Evolutionary conservation across 345 rosid genomes (phyloP).

Genomic region (Arabidopsis suecica): DNA sequence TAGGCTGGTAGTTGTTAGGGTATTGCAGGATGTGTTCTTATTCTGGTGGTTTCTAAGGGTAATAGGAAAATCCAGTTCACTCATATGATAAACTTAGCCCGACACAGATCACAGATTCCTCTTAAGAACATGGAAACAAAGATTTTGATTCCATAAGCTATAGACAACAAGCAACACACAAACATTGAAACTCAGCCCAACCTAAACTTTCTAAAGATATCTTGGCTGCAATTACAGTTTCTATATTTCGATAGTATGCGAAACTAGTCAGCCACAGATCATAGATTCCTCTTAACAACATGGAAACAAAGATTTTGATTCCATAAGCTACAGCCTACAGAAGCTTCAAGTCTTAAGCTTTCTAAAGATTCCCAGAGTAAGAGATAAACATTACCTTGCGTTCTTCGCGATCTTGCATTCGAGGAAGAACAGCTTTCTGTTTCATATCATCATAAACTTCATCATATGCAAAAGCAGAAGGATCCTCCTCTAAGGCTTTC

Average conservation of each 20-base stretch:
- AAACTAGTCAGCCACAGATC: too few relatives aligned
- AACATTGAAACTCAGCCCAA: too few relatives aligned
- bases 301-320: too few relatives aligned
- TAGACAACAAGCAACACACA: too few relatives aligned
- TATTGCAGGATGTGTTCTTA: not conserved
- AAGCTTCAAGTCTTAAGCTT: constrained; percentile 5
- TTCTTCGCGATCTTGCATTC: constrained; percentile 62
- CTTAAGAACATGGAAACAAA: too few relatives aligned
- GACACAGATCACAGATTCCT: too few relatives aligned
- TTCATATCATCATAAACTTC: constrained; percentile 88
- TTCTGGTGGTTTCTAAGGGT: not conserved
- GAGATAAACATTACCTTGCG: constrained; percentile 58
- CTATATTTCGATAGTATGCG: too few relatives aligned
- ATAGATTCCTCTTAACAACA: too few relatives aligned
- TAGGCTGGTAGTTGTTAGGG: not conserved
- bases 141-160: too few relatives aligned
- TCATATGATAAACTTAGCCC: not conserved
- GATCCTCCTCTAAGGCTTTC: constrained; percentile 87
- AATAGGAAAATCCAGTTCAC: not conserved
- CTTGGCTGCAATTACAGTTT: too few relatives aligned
- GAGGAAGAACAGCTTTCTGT: constrained; percentile 58
- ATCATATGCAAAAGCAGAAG: constrained; percentile 78
- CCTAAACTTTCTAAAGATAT: too few relatives aligned
- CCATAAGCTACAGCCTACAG: too few relatives aligned
- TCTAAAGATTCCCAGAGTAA: not conserved